phyloP scores from a whole-genome alignment of 1,139 yeast genomes.

The Kodamaea ohmeri region DNA sequence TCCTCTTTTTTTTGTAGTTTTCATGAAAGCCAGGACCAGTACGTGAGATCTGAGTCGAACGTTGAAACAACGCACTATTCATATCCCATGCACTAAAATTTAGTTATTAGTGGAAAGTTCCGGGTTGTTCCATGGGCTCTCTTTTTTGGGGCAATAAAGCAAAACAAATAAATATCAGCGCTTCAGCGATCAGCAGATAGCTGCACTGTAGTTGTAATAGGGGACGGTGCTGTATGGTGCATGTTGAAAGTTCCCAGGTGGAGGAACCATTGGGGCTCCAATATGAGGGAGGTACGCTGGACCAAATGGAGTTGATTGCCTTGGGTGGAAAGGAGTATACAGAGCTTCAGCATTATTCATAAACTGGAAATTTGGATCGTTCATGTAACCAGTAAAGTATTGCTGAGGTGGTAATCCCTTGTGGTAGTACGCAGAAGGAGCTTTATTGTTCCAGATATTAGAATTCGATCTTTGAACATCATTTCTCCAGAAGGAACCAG shows the following conservation, averaged over 20 bases:
- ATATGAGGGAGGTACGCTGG: not conserved
- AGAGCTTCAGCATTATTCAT: constrained; percentile 11
- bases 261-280: not conserved
- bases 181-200: constrained; percentile 24
- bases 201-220: constrained; percentile 35
- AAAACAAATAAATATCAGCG: constrained; percentile 1
- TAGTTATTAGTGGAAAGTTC: not conserved
- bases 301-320: not conserved
- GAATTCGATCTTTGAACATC: constrained; percentile 2
- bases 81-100: too few relatives aligned
- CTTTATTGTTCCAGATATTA: constrained; percentile 7
- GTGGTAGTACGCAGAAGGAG: constrained; percentile 5
- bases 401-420: constrained; percentile 2
- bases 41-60: not conserved
- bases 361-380: constrained; percentile 16
- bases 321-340: constrained; percentile 3
- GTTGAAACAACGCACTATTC: not conserved
- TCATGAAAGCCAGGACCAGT: not conserved
- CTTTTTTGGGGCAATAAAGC: not conserved
- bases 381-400: constrained; percentile 6
- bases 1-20: not conserved
- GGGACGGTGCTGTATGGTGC: constrained; percentile 17
- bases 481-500: constrained; percentile 15
- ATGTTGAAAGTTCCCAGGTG: not conserved
- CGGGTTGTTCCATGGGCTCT: not conserved